Percentiles rank a stretch among this genome's conserved stretches.
Conservation (phyloP, 495 filamentous ascomycete genomes). For the Recurvomyces mirabilis region DNA sequence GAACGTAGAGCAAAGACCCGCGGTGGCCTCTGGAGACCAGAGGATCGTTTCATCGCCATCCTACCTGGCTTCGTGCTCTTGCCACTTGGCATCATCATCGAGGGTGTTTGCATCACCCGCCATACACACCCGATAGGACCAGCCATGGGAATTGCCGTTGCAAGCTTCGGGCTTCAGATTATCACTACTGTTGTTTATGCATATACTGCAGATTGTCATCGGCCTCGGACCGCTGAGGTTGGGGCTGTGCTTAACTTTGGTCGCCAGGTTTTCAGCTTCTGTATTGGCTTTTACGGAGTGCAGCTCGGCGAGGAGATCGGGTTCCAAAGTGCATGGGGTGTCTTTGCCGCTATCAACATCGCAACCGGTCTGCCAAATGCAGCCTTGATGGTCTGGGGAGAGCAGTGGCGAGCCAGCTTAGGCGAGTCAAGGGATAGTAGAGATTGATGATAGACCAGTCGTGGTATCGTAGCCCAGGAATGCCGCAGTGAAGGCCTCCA, state of each 20-base stretch:
- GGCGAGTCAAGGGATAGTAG: too few relatives aligned
- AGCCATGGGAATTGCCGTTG: constrained; percentile 29
- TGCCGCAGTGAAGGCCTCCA: too few relatives aligned
- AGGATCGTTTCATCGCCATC: constrained; percentile 23
- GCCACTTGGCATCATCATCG: constrained; percentile 23
- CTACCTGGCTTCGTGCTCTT: constrained; percentile 22
- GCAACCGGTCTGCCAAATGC: constrained; percentile 13
- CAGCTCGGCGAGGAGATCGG: constrained; percentile 18
- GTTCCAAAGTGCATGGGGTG: constrained; percentile 20
- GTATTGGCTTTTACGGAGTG: constrained; percentile 23
- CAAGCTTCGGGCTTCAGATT: constrained; percentile 30
- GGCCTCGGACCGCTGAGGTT: constrained; percentile 23
- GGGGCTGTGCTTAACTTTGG: constrained; percentile 15
- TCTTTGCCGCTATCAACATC: constrained; percentile 21
- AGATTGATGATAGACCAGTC: too few relatives aligned
- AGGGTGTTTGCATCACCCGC: constrained; percentile 27
- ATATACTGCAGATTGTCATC: constrained; percentile 34
- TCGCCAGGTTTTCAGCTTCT: constrained; percentile 20
- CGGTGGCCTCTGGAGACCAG: constrained; percentile 20
- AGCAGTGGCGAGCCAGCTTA: too few relatives aligned
- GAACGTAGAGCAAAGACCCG: constrained; percentile 13
- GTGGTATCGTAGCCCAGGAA: too few relatives aligned
- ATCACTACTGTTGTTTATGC: constrained; percentile 27
- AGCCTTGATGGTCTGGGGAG: too few relatives aligned
- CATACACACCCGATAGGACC: constrained; percentile 26